Base-by-base conservation (phyloP, 805 yeast species). In the Ogataea glucozyma region DNA sequence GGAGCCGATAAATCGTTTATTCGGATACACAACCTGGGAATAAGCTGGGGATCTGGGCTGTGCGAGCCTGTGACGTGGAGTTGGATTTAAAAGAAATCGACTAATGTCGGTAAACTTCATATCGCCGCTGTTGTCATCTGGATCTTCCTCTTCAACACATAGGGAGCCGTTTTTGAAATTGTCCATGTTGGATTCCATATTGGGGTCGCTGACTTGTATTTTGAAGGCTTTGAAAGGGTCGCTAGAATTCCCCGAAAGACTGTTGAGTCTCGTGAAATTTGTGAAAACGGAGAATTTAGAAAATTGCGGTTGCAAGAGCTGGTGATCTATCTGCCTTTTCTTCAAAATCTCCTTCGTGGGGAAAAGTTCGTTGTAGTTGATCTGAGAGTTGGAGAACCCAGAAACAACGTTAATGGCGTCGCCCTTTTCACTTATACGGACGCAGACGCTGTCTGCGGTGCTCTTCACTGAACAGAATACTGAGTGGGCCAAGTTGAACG, bases 381-480 rank as follows among this genome's bases (percentile, higher is more conserved):
- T 23, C 4, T 38, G 16, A 1, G 41, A 32, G 17, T 43, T 23
- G 4, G 33, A 34, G 38, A 58, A 61, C 6, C 60, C 59, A 4
- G 69, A 66, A 26, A 56, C 53, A 13, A 64, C 52, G 1, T 44
- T 49, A 19, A 72, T 51, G 1, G 55, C 51, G n/a, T 50, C 50
- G n/a, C 55, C 47, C 24, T 59, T 65, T 4, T 65, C 64, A 20
- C 54, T 57, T 14, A 75, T 59, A 42, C 61, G 61, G 8, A 72
- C 37, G 53, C 81, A 76, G 40, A 60, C 66, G 31, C 77, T 63
- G 12, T 59, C 53, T 4, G 46, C 41, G 1, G 45, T 26, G 1
- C 49, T 36, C 38, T 64, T 62, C 4, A 70, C 56, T 3, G 74
- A 68, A 46, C 81, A 76, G 46, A 72, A 72, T 1, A 60, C 58